Evolutionary conservation across 1,139 yeast genomes (phyloP).

Genomic region (Suhomyces terraborum): DNA sequence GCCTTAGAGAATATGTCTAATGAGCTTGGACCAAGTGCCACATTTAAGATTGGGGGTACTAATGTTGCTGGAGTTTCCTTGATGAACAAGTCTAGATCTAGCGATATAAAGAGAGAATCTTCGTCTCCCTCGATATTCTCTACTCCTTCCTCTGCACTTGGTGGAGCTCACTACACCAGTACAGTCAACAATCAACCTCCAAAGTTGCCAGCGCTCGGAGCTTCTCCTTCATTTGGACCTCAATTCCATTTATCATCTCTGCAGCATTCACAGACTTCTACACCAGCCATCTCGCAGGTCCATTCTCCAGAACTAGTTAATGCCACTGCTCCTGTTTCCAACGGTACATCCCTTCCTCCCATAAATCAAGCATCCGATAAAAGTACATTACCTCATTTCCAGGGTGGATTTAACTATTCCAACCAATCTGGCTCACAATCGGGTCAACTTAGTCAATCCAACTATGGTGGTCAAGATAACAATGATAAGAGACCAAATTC

Average conservation of each 20-base stretch:
- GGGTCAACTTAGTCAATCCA: constrained; percentile 12
- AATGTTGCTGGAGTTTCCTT: constrained; percentile 32
- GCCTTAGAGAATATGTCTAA: constrained; percentile 60
- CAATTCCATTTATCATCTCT: constrained; percentile 34
- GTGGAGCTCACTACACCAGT: constrained; percentile 28
- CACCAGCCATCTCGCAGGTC: constrained; percentile 23
- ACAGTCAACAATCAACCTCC: constrained; percentile 22
- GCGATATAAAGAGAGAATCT: constrained; percentile 11
- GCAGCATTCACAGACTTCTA: constrained; percentile 13
- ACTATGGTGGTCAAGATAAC: constrained; percentile 8
- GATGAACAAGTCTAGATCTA: constrained; percentile 25
- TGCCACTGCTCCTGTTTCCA: constrained; percentile 9
- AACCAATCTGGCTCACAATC: constrained; percentile 17
- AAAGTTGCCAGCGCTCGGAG: constrained; percentile 35
- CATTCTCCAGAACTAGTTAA: constrained; percentile 24
- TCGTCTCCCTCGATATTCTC: constrained; percentile 25
- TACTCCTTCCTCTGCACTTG: constrained; percentile 41
- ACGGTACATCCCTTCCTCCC: constrained; percentile 35
- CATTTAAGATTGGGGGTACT: constrained; percentile 31
- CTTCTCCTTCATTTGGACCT: constrained; percentile 49
- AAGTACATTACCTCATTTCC: constrained; percentile 22
- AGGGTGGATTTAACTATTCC: constrained; percentile 19
- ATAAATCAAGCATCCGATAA: constrained; percentile 29
- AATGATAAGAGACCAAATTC: not conserved
- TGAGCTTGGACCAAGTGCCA: constrained; percentile 50